Conservation (phyloP, 2,329 filamentous ascomycete species). For the Aspergillus quadricinctus region DNA sequence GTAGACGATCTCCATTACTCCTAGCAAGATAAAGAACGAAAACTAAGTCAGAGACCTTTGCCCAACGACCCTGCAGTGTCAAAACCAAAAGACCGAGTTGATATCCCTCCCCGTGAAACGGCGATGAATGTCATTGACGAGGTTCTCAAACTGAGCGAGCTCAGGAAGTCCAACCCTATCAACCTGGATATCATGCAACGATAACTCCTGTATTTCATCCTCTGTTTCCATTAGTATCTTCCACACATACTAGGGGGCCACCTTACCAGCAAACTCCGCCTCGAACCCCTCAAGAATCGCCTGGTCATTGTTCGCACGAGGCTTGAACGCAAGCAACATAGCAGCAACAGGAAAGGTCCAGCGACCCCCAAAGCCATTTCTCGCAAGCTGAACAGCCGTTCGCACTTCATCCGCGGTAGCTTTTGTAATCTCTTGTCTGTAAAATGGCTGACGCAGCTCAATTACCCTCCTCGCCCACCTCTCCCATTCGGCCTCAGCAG, state of each 20-base stretch:
- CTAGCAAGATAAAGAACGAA: no score
- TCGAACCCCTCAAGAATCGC: background rate
- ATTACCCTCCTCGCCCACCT: slow-evolving; percentile 5
- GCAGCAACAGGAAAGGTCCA: slow-evolving; percentile 4
- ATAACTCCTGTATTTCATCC: background rate
- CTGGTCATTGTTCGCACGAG: background rate
- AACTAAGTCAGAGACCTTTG: no score
- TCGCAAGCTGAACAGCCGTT: slow-evolving; percentile 1
- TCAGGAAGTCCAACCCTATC: background rate
- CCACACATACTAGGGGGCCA: background rate
- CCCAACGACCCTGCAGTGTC: no score
- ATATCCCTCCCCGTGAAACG: background rate
- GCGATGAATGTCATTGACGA: background rate
- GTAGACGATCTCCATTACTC: no score
- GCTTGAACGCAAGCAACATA: slow-evolving; percentile 6
- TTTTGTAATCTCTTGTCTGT: background rate
- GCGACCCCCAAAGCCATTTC: slow-evolving; percentile 1
- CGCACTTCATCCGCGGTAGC: background rate
- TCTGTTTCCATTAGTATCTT: background rate
- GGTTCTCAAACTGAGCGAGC: background rate
- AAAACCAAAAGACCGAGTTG: no score
- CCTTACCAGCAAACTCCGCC: background rate
- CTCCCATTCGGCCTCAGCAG: slow-evolving; percentile 1
- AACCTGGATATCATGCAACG: background rate
- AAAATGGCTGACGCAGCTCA: background rate